Evolutionary conservation across 179 eudicot genomes (phyloP).

Genomic region (Silene vulgaris): DNA sequence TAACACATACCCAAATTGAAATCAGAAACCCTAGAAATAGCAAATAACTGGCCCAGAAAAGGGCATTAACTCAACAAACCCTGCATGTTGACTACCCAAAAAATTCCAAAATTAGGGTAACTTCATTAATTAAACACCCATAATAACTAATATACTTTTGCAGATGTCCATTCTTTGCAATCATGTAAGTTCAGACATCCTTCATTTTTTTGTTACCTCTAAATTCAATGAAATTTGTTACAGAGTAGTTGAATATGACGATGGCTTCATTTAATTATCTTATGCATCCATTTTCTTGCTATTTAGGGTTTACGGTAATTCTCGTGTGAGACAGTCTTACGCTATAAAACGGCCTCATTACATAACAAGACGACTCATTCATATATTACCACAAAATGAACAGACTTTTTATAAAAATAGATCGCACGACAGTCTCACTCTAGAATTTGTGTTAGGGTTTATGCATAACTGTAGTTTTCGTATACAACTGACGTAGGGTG

Average conservation of each 20-base stretch:
- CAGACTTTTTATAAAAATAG: too few relatives aligned
- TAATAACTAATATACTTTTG: slow-evolving; percentile 12
- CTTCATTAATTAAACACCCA: slow-evolving; percentile 16
- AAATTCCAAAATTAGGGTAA: slow-evolving; percentile 12
- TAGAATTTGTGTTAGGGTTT: too few relatives aligned
- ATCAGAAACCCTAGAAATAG: slow-evolving; percentile 24
- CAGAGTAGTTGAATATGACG: slow-evolving; percentile 36
- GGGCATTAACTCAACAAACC: slow-evolving; percentile 30
- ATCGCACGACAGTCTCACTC: too few relatives aligned
- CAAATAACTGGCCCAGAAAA: slow-evolving; percentile 18
- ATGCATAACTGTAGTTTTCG: too few relatives aligned
- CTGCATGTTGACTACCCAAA: slow-evolving; percentile 27
- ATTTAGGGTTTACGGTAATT: slow-evolving; percentile 17
- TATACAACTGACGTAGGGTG: too few relatives aligned
- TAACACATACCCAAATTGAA: slow-evolving; percentile 5
- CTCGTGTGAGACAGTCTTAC: too few relatives aligned
- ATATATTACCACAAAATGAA: too few relatives aligned
- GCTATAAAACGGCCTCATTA: too few relatives aligned
- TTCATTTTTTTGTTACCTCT: slow-evolving; percentile 4
- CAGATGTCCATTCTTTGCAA: slow-evolving; percentile 27
- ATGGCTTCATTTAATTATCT: slow-evolving; percentile 31
- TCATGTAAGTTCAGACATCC: slow-evolving; percentile 19
- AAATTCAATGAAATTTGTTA: slow-evolving; percentile 34
- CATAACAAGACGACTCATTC: too few relatives aligned
- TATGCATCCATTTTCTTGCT: slow-evolving; percentile 22